phyloP scores from a whole-genome alignment of 2,329 filamentous ascomycete genomes.

The Colletotrichum neosansevieriae region DNA sequence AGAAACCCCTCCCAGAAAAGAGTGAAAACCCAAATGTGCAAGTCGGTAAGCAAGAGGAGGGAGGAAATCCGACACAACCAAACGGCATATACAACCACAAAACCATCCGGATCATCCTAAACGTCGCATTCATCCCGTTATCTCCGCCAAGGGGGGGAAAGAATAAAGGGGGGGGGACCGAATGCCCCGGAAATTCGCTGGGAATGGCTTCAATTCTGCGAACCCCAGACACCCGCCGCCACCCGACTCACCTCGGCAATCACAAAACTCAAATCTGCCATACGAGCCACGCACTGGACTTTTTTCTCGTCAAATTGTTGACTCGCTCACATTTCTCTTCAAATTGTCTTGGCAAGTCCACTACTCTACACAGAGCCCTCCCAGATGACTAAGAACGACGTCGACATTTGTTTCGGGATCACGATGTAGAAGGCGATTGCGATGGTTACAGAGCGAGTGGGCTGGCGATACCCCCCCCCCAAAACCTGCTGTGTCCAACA shows the following conservation, averaged over 20 bases:
- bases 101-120: neutral
- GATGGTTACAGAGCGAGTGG: too few species aligned
- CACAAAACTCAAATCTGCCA: slow-evolving; percentile 17
- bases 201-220: slow-evolving; percentile 33
- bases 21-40: neutral
- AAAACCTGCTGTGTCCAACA: too few species aligned
- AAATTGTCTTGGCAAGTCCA: neutral
- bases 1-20: neutral
- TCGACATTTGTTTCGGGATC: too few species aligned
- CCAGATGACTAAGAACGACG: neutral
- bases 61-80: too few species aligned
- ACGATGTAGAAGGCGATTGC: too few species aligned
- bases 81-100: neutral
- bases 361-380: neutral
- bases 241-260: neutral
- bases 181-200: slow-evolving; percentile 8
- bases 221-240: neutral
- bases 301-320: neutral
- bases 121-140: neutral
- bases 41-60: too few species aligned
- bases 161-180: neutral
- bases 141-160: neutral
- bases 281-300: slow-evolving; percentile 3
- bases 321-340: neutral
- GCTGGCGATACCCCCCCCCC: too few species aligned